These are phyloP conservation scores for Leccinum proximum DNA, from an alignment of 1,284 basidiomycete species.

Conservation along the genomic window DNA sequence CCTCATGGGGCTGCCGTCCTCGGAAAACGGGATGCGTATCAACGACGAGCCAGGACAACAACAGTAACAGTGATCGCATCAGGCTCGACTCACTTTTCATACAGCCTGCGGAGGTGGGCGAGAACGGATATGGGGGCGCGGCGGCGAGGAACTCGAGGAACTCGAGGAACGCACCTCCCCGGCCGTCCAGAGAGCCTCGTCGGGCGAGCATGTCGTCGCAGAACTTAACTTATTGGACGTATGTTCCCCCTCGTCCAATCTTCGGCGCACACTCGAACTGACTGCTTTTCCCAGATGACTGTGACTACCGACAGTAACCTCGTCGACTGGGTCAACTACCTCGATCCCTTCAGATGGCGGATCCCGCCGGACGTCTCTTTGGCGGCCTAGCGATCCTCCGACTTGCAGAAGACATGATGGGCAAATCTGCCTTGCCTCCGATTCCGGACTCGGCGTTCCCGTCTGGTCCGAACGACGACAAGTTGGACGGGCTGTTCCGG, in stretches of 20 bases:
- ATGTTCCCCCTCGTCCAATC: neutral
- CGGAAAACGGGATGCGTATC: conserved; percentile 31
- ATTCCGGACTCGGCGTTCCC: conserved; percentile 84
- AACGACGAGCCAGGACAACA: conserved; percentile 32
- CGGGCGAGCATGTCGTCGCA: conserved; percentile 36
- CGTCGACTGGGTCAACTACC: conserved; percentile 91
- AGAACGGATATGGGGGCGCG: conserved; percentile 13
- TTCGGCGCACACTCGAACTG: neutral
- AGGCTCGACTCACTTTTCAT: conserved; percentile 57
- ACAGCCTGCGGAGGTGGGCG: conserved; percentile 27
- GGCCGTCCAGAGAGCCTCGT: conserved; percentile 62
- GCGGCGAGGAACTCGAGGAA: conserved; percentile 6
- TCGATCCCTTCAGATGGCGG: conserved; percentile 57
- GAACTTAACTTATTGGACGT: conserved; percentile 35
- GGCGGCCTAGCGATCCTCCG: conserved; percentile 74
- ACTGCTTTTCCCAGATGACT: conserved; percentile 2
- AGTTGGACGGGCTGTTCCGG: conserved; percentile 85
- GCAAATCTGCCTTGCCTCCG: conserved; percentile 59
- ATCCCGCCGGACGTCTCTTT: conserved; percentile 48
- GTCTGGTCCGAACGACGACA: conserved; percentile 60
- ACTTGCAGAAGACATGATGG: conserved; percentile 74
- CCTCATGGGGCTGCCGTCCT: conserved; percentile 61
- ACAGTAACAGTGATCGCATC: conserved; percentile 33
- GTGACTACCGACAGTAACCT: conserved; percentile 46
- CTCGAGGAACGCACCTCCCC: conserved; percentile 42